Percentiles rank a stretch among this genome's conserved stretches.
These are phyloP conservation scores for Xylaria grammica DNA, from an alignment of 495 filamentous ascomycete genomes.

Conservation along the genomic window DNA sequence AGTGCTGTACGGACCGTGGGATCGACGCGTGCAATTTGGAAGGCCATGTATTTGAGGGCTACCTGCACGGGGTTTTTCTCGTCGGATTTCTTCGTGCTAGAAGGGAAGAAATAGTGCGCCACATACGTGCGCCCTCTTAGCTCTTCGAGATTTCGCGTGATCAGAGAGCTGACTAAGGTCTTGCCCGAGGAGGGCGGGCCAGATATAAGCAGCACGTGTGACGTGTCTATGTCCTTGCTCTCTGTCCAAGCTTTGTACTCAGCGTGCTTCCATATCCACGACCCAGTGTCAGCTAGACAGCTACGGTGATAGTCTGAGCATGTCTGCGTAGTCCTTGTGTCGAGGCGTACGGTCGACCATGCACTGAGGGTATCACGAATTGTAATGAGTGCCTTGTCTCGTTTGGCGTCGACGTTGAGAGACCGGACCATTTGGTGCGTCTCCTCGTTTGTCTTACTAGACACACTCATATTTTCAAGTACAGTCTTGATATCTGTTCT, in stretches of 20 bases:
- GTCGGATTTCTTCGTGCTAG: slow-evolving; percentile 18
- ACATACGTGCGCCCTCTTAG: slow-evolving; percentile 11
- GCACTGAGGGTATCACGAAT: slow-evolving; percentile 35
- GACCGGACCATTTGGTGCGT: slow-evolving; percentile 11
- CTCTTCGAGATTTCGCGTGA: slow-evolving; percentile 24
- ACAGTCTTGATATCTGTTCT: background rate
- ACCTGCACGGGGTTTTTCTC: slow-evolving; percentile 20
- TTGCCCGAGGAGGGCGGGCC: slow-evolving; percentile 24
- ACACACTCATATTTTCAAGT: background rate
- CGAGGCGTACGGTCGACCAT: slow-evolving; percentile 31
- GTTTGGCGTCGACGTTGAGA: slow-evolving; percentile 28
- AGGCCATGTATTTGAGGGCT: slow-evolving; percentile 28
- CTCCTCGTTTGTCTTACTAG: slow-evolving; percentile 20
- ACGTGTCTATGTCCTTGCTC: background rate
- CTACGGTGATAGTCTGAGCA: slow-evolving; percentile 35
- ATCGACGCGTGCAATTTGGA: slow-evolving; percentile 25
- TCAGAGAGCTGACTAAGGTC: slow-evolving; percentile 17
- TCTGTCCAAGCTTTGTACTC: slow-evolving; percentile 10
- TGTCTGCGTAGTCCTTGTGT: slow-evolving; percentile 45
- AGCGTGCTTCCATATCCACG: slow-evolving; percentile 23
- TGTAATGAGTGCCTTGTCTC: slow-evolving; percentile 31
- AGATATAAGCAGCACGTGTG: slow-evolving; percentile 15
- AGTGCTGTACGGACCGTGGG: slow-evolving; percentile 1
- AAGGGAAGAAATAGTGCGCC: slow-evolving; percentile 26
- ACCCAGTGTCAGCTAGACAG: slow-evolving; percentile 17